Conservation (phyloP, 2,329 filamentous ascomycete genomes). For the Botryosphaeria dothidea region DNA sequence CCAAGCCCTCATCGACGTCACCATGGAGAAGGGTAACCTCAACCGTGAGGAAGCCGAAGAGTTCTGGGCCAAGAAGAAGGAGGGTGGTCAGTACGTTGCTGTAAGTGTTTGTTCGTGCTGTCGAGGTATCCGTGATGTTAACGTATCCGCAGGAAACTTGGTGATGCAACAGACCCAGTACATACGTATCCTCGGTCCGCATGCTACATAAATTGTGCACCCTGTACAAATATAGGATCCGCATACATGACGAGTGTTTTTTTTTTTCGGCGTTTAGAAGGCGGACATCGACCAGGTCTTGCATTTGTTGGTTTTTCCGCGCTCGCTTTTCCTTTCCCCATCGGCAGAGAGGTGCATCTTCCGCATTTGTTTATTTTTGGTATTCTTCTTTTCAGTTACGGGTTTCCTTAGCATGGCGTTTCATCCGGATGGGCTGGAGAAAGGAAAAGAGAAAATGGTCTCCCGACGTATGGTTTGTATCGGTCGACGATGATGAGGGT, state of each 20-base stretch:
- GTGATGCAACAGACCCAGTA: neutral
- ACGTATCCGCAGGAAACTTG: slow-evolving; percentile 5
- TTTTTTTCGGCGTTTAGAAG: neutral
- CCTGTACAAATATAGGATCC: neutral
- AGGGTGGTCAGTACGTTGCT: slow-evolving; percentile 92
- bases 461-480: slow-evolving; percentile 6
- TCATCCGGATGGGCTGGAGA: slow-evolving; percentile 9
- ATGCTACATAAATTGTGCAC: neutral
- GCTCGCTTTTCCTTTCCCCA: neutral
- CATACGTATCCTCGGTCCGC: neutral
- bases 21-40: slow-evolving; percentile 88
- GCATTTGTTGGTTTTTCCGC: neutral
- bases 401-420: slow-evolving; percentile 13
- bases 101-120: slow-evolving; percentile 42
- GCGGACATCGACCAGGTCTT: neutral
- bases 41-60: slow-evolving; percentile 76
- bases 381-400: neutral
- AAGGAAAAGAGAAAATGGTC: slow-evolving; percentile 13
- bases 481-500: neutral
- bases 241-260: neutral
- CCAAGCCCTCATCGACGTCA: slow-evolving; percentile 80
- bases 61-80: slow-evolving; percentile 92
- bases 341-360: neutral
- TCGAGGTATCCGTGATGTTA: neutral
- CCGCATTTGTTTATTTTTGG: too few relatives aligned